Evolutionary conservation across 2,329 filamentous ascomycete genomes (phyloP).

Genomic region (Colletotrichum limetticola): DNA sequence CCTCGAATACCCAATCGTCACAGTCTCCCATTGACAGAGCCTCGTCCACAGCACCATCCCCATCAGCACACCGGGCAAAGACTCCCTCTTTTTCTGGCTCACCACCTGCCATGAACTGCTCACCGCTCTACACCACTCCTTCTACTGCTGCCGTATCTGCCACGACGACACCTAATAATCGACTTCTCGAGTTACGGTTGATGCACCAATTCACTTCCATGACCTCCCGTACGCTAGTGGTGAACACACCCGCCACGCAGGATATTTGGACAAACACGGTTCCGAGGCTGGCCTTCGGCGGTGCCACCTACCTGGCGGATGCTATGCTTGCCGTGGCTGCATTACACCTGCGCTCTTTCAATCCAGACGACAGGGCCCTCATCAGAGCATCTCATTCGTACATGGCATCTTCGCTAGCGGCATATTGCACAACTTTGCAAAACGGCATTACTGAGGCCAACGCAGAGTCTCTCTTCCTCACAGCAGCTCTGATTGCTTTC

Average conservation of each 20-base stretch:
- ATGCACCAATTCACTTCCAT: slow-evolving; percentile 73
- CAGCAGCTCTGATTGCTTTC: slow-evolving; percentile 73
- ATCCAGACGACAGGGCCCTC: slow-evolving; percentile 69
- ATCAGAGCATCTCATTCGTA: slow-evolving; percentile 72
- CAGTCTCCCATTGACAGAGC: slow-evolving; percentile 36
- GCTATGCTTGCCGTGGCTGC: slow-evolving; percentile 73
- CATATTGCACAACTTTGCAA: slow-evolving; percentile 67
- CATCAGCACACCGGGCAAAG: slow-evolving; percentile 33
- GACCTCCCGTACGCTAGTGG: slow-evolving; percentile 69
- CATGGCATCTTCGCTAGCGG: slow-evolving; percentile 70
- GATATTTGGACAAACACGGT: slow-evolving; percentile 70
- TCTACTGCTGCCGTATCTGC: slow-evolving; percentile 43
- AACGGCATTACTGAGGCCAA: slow-evolving; percentile 68
- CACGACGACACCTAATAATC: slow-evolving; percentile 50
- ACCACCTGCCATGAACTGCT: slow-evolving; percentile 38
- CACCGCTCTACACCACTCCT: slow-evolving; percentile 48
- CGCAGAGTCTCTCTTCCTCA: slow-evolving; percentile 72
- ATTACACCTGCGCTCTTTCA: slow-evolving; percentile 67
- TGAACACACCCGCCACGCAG: slow-evolving; percentile 61
- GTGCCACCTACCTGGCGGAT: slow-evolving; percentile 69
- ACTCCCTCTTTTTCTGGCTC: slow-evolving; percentile 36
- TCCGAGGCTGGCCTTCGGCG: slow-evolving; percentile 69
- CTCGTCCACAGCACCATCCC: slow-evolving; percentile 41
- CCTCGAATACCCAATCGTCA: slow-evolving; percentile 38
- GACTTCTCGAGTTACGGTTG: slow-evolving; percentile 69